Evolutionary conservation across 2,329 filamentous ascomycete genomes (phyloP), one percentile per base, ranked within the genome.

Genomic region (Grosmannia clavigera): DNA sequence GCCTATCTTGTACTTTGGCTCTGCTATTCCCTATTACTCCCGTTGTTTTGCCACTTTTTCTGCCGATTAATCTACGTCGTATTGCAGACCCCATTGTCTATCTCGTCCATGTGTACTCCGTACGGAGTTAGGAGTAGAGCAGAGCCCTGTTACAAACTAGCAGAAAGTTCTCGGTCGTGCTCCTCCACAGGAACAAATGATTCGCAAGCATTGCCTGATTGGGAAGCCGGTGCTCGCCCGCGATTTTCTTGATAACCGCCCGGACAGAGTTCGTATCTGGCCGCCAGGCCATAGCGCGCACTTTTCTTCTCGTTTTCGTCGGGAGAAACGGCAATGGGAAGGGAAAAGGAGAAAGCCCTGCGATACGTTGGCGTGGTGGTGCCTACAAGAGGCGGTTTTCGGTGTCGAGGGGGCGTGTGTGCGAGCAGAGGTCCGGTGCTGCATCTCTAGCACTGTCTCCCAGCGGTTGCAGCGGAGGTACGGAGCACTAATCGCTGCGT

Each of bases 341-440:
- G 16, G 16, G 19, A 22, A 46, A 46, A n/a, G 43, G 43, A 19
- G 43, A n/a, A 19, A 19, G 19, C 43, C 43, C 43, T 46, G 43
- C 43, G 43, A 46, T 19, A 46, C 40, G 19, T 53, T 61, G 38
- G 29, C 46, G 55, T 57, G 59, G 54, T 59, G 33, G 51, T 53
- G 48, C 22, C 60, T 35, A 52, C 50, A 40, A 48, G 52, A 62
- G 60, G 59, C 61, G 61, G 58, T 63, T 55, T 59, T 64, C 63
- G 63, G 63, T 58, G 63, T 58, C 54, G 29, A 31, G 11, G 57
- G 63, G 59, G 63, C 29, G 63, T 62, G 60, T 14, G 48, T n/a
- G 22, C n/a, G 22, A 22, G 22, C 1, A 22, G 22, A 22, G 22
- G 22, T 22, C 22, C 22, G 22, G 22, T 22, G 22, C 22, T 22